phyloP scores from a whole-genome alignment of 2,329 filamentous ascomycete genomes.

The Teratosphaeria gauchensis region DNA sequence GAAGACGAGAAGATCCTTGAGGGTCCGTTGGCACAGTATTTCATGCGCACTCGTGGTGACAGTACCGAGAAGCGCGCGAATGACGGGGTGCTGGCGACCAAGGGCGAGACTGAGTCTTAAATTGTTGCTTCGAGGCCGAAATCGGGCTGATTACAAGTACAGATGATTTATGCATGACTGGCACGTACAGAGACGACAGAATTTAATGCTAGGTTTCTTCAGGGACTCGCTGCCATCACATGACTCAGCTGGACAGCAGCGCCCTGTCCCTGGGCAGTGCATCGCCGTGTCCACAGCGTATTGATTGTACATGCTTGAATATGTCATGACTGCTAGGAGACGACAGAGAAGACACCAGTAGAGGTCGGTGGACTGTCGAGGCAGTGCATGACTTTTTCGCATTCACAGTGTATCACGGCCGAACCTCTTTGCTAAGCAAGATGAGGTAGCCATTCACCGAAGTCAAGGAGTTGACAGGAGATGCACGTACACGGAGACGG shows the following conservation, averaged over 20 bases:
- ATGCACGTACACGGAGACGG: no score
- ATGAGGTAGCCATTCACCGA: no score
- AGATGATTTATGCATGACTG: not conserved
- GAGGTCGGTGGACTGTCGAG: no score
- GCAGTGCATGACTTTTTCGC: no score
- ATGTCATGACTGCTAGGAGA: not conserved
- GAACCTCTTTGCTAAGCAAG: no score
- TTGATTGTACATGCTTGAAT: not conserved
- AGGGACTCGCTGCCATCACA: not conserved
- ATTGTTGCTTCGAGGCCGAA: not conserved
- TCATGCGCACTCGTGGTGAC: constrained; percentile 37
- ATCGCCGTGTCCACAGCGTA: not conserved
- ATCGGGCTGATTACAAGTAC: not conserved
- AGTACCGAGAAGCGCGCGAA: not conserved
- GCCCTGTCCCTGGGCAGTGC: not conserved
- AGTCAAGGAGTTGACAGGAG: no score
- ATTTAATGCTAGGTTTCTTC: not conserved
- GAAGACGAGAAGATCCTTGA: constrained; percentile 38
- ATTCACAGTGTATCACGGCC: no score
- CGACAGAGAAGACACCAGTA: not conserved
- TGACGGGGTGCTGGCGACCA: not conserved
- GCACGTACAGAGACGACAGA: not conserved
- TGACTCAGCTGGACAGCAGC: not conserved
- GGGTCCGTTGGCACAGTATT: constrained; percentile 43
- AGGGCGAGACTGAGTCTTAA: not conserved